Evolutionary conservation across 805 yeast genomes (phyloP).

Genomic region (Cyberlindnera amylophila): DNA sequence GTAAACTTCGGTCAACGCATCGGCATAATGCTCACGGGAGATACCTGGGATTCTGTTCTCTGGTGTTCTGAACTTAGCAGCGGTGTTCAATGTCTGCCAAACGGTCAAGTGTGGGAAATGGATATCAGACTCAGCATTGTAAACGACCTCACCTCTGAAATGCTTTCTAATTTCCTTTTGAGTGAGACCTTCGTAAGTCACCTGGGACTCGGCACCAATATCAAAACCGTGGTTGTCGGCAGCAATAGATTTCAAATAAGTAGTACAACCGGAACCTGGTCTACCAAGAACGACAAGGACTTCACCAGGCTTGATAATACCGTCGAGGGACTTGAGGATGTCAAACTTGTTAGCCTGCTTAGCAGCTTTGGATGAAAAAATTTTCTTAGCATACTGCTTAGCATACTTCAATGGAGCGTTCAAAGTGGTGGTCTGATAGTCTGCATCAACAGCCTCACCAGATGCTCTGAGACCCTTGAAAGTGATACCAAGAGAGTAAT

Average conservation of each 20-base stretch:
- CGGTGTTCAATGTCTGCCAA: slow-evolving; percentile 53
- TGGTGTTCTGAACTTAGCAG: slow-evolving; percentile 55
- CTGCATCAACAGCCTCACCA: slow-evolving; percentile 58
- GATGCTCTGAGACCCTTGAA: slow-evolving; percentile 58
- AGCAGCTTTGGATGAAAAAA: slow-evolving; percentile 18
- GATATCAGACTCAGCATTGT: slow-evolving; percentile 59
- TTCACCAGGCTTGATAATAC: slow-evolving; percentile 57
- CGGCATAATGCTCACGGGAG: slow-evolving; percentile 44
- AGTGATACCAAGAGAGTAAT: slow-evolving; percentile 52
- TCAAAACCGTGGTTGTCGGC: slow-evolving; percentile 54
- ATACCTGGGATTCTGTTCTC: slow-evolving; percentile 50
- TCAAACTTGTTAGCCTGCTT: slow-evolving; percentile 34
- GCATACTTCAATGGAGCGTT: slow-evolving; percentile 35
- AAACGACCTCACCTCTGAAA: slow-evolving; percentile 60
- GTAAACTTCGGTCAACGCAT: slow-evolving; percentile 45
- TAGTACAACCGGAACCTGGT: slow-evolving; percentile 74
- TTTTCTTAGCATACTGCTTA: slow-evolving; percentile 13
- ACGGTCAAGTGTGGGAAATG: slow-evolving; percentile 64
- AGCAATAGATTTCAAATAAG: slow-evolving; percentile 53
- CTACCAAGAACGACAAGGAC: slow-evolving; percentile 72
- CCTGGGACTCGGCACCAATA: slow-evolving; percentile 39
- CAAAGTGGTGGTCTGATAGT: slow-evolving; percentile 59
- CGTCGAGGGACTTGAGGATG: slow-evolving; percentile 53
- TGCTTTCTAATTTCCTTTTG: slow-evolving; percentile 41
- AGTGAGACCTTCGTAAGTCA: slow-evolving; percentile 48